Evolutionary conservation across 345 rosid genomes (phyloP).

Genomic region (Corymbia maculata): DNA sequence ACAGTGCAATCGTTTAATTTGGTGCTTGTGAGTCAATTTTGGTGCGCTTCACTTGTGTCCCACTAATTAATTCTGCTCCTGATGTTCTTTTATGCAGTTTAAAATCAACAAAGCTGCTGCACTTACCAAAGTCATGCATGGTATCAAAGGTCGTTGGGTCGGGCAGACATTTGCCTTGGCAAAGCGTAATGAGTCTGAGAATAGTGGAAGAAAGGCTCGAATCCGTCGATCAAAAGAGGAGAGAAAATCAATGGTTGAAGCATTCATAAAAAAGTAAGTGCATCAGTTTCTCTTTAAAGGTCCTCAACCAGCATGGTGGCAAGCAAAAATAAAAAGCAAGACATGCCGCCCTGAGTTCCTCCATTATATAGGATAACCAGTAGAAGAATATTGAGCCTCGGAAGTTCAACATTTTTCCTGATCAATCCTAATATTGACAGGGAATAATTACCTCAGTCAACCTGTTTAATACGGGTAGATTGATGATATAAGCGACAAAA

Average conservation of each 20-base stretch:
- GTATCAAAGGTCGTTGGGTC: conserved; percentile 55
- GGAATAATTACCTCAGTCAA: not conserved
- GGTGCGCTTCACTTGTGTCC: not conserved
- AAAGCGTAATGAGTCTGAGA: conserved; percentile 53
- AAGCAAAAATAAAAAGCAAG: not conserved
- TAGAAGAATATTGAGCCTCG: not conserved
- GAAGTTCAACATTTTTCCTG: not conserved
- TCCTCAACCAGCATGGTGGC: not conserved
- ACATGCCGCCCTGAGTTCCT: not conserved
- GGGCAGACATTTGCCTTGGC: conserved; percentile 79
- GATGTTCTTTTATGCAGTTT: not conserved
- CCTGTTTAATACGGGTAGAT: not conserved
- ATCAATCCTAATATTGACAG: not conserved
- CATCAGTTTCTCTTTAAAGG: not conserved
- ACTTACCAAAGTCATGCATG: conserved; percentile 38
- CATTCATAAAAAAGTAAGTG: conserved; percentile 77
- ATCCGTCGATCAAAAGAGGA: conserved; percentile 91
- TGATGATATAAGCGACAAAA: not conserved
- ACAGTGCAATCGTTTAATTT: not conserved
- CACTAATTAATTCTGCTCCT: not conserved
- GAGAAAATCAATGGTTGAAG: conserved; percentile 75
- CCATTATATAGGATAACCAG: not conserved
- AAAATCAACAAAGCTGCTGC: not conserved
- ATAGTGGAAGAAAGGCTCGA: conserved; percentile 63
- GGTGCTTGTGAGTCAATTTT: not conserved